phyloP scores from a whole-genome alignment of 2,329 filamentous ascomycete species.

The Dothideomycetidae sp. region DNA sequence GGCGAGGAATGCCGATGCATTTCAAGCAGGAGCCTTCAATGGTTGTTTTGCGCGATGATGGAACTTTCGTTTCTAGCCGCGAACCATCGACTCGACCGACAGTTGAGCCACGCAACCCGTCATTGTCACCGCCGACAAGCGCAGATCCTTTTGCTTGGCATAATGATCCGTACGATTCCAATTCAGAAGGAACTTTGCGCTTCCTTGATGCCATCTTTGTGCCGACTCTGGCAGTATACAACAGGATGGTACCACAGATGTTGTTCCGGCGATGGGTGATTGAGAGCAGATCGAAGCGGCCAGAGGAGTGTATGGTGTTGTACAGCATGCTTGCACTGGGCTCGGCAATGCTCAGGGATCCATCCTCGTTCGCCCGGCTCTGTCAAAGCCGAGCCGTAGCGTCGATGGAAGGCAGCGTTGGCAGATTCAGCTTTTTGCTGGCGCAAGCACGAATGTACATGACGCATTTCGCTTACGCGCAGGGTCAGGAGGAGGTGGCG shows the following conservation, averaged over 20 bases:
- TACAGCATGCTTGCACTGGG: slow-evolving; percentile 46
- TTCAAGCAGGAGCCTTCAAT: no score
- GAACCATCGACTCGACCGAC: no score
- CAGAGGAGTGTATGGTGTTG: slow-evolving; percentile 42
- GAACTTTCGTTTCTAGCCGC: no score
- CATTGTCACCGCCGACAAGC: no score
- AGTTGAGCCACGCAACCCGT: no score
- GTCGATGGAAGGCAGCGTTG: slow-evolving; percentile 38
- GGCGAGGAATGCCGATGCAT: no score
- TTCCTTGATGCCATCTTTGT: slow-evolving; percentile 43
- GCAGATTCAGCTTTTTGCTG: slow-evolving; percentile 45
- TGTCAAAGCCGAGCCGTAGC: slow-evolving; percentile 44
- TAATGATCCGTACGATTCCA: slow-evolving; percentile 39
- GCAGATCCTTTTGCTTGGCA: no score
- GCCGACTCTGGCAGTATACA: slow-evolving; percentile 40
- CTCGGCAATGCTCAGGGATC: slow-evolving; percentile 40
- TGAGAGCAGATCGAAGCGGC: slow-evolving; percentile 23
- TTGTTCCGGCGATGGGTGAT: slow-evolving; percentile 45
- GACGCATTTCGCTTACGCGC: slow-evolving; percentile 50
- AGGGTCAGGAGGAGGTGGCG: slow-evolving; percentile 43
- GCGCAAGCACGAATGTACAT: slow-evolving; percentile 55
- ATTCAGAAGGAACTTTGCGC: slow-evolving; percentile 36
- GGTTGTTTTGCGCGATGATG: no score
- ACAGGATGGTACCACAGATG: slow-evolving; percentile 41
- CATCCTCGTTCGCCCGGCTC: slow-evolving; percentile 26